A percentile compares a stretch with the other conserved stretches of the same genome.
Conservation (phyloP, 2,329 filamentous ascomycete species). For the Trichophaea hybrida region DNA sequence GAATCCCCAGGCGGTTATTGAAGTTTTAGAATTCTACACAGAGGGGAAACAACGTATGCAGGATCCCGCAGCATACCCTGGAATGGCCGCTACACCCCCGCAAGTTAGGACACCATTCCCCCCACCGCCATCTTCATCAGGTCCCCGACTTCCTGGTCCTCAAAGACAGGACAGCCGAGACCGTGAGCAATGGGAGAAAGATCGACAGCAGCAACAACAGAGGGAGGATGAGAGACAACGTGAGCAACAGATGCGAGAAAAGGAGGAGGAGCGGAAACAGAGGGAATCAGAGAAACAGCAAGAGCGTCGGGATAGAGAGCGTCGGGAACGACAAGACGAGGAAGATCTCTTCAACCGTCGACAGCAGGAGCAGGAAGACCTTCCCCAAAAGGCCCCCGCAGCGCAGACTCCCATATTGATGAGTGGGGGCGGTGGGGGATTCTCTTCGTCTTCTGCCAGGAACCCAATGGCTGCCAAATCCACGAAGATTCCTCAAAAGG, state of each 20-base stretch:
- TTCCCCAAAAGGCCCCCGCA: constrained; percentile 68
- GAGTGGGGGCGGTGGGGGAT: constrained; percentile 45
- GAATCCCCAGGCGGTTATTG: constrained; percentile 67
- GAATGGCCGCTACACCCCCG: constrained; percentile 50
- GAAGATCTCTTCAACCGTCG: constrained; percentile 45
- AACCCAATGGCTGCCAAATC: constrained; percentile 52
- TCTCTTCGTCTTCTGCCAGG: constrained; percentile 49
- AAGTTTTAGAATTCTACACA: constrained; percentile 55
- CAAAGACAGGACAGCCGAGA: constrained; percentile 28
- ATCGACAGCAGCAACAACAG: constrained; percentile 38
- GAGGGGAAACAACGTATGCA: constrained; percentile 53
- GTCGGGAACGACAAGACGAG: constrained; percentile 28
- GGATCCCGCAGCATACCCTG: constrained; percentile 45
- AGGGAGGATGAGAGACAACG: constrained; percentile 34
- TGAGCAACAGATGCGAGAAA: constrained; percentile 42
- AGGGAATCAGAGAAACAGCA: constrained; percentile 33
- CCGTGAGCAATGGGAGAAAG: constrained; percentile 31
- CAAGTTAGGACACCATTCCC: constrained; percentile 25
- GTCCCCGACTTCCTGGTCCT: constrained; percentile 31
- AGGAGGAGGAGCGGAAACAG: constrained; percentile 43
- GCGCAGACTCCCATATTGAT: constrained; percentile 68
- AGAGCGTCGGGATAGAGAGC: constrained; percentile 38
- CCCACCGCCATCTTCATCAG: background rate
- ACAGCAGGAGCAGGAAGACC: constrained; percentile 42
- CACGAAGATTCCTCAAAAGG: constrained; percentile 39